Percentiles rank a stretch among this genome's conserved stretches.
phyloP scores from a whole-genome alignment of 345 rosid species.

The Barbarea vulgaris region DNA sequence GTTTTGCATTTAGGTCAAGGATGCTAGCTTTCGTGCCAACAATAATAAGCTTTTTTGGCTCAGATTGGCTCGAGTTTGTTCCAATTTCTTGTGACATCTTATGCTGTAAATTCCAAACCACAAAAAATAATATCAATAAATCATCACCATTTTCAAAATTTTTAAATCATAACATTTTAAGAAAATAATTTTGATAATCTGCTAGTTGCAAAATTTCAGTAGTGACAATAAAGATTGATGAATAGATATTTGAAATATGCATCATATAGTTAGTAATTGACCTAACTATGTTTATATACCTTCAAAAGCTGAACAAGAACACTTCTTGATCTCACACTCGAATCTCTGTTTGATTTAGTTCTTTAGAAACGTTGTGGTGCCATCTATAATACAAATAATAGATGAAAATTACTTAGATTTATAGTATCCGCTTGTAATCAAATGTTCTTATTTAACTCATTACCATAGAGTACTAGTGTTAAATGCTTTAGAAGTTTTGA shows the following conservation, averaged over 20 bases:
- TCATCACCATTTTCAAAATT: too few relatives aligned
- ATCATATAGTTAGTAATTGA: too few relatives aligned
- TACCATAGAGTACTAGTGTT: neutral
- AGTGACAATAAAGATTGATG: neutral
- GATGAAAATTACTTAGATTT: too few relatives aligned
- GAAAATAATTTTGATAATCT: too few relatives aligned
- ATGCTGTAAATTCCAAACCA: neutral
- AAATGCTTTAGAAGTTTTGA: neutral
- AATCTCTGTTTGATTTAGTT: neutral
- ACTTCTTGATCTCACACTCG: neutral
- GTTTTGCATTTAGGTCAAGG: neutral
- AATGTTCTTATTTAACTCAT: neutral
- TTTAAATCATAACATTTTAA: too few relatives aligned
- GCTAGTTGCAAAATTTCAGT: too few relatives aligned
- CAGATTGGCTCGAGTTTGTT: slow-evolving; percentile 5
- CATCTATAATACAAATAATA: too few relatives aligned
- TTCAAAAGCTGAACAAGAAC: too few relatives aligned
- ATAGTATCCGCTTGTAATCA: neutral
- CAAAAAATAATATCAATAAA: neutral
- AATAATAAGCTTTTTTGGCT: slow-evolving; percentile 11
- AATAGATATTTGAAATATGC: too few relatives aligned
- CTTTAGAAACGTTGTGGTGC: too few relatives aligned
- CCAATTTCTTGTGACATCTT: neutral
- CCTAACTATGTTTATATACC: too few relatives aligned
- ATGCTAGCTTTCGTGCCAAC: slow-evolving; percentile 4